These are phyloP conservation scores for Selaginella tamariscina DNA, from an alignment of 75 land plant species.

Conservation along the genomic window DNA sequence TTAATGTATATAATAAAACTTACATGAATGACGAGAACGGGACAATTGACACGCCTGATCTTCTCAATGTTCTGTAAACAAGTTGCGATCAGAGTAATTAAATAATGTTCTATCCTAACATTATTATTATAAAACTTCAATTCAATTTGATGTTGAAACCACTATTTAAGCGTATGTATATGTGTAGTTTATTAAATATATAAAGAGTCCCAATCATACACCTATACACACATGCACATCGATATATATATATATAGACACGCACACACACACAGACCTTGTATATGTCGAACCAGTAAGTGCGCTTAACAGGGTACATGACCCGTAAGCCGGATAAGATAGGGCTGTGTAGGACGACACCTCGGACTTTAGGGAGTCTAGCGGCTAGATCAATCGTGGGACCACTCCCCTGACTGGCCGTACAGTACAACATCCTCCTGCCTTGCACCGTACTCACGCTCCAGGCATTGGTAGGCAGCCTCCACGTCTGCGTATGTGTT, in stretches of 20 bases:
- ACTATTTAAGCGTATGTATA: too few relatives aligned
- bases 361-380: slow-evolving; percentile 49
- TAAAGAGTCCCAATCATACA: too few relatives aligned
- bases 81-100: background rate
- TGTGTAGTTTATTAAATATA: too few relatives aligned
- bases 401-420: slow-evolving; percentile 95
- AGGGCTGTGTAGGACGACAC: slow-evolving; percentile 78
- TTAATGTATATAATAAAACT: too few relatives aligned
- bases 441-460: slow-evolving; percentile 55
- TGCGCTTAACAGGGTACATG: slow-evolving; percentile 49
- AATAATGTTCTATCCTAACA: background rate
- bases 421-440: slow-evolving; percentile 76
- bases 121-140: too few relatives aligned
- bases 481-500: slow-evolving; percentile 89
- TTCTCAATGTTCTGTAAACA: slow-evolving; percentile 8
- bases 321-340: slow-evolving; percentile 81
- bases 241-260: too few relatives aligned
- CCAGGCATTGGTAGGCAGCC: slow-evolving; percentile 63
- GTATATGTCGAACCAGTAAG: slow-evolving; percentile 66
- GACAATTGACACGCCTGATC: slow-evolving; percentile 8
- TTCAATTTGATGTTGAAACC: too few relatives aligned
- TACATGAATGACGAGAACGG: slow-evolving; percentile 12
- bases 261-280: slow-evolving; percentile 37
- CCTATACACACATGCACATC: too few relatives aligned
- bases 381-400: slow-evolving; percentile 77